Evolutionary conservation across 768 basidiomycete genomes (phyloP), one percentile per base, ranked within the genome.

Genomic region (Mycena indigotica): DNA sequence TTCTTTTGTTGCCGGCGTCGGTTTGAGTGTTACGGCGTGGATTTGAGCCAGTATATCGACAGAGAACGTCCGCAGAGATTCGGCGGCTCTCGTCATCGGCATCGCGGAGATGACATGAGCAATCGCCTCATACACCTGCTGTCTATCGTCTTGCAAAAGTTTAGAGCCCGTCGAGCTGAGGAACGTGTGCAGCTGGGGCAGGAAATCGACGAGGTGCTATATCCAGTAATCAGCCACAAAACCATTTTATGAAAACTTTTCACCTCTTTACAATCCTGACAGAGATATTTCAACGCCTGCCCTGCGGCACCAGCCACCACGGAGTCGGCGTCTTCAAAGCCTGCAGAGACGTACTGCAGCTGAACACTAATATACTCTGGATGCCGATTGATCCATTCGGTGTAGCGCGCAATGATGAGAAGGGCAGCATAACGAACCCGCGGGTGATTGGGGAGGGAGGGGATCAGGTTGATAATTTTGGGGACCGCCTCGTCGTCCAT

Each of bases 121-220:
- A 63, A 98, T 95, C 15, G 95, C 97, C 69, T 97, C 95, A 66
- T 95, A 94, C 17, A 99, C 89, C 71, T 95, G 91, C 48, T 91
- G 83, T 66, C 86, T 84, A 71, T 98, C 97, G 40, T 95, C 91
- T 69, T 93, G 93, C 12, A 77, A 74, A 39, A 99, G 78, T 68
- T 91, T 93, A 5, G 82, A 69, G 38, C 93, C 95, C 15, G 88
- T 86, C 3, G 88, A 85, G 39, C 80, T 83, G 44, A 97, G 77
- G 80, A 98, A 99, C 0, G 87, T 82, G 72, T 98, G 93, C 15
- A 99, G 79, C 28, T 93, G 93, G 0, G 95, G 91, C 25, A 99
- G 75, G 75, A 94, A 97, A 16, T 94, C 87, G 26, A 95, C 86
- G 45, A 99, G 81, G 72, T 98, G 95, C 88, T 94, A 35, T 15